Base-by-base conservation (phyloP, 495 filamentous ascomycete genomes). In the Gamarada debralockiae region DNA sequence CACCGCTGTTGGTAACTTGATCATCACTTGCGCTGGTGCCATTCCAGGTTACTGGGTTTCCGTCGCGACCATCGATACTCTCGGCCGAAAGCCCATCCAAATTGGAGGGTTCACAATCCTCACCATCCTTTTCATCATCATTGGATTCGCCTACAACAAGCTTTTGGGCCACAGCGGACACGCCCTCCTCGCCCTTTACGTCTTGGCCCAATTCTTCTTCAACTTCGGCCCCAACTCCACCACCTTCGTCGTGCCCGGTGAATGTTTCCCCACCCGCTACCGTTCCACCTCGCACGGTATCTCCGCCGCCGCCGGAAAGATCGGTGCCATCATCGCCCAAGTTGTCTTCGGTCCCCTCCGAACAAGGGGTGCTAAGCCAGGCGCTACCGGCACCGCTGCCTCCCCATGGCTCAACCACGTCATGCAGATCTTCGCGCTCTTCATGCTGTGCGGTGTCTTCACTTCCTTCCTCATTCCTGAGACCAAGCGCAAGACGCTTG, bases 221-320 rank as follows among this genome's bases (percentile, higher is more conserved):
- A 92, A 92, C 72, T 91, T 79, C 63, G 85, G 71, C 2, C 90
- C 90, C 44, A 96, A 95, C 68, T 80, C 86, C 20, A 92, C 89
- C 3, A 95, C 90, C 17, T 95, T 95, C 78, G 87, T 96, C 59
- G 86, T 96, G 1, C 90, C 90, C 10, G 89, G 87, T n/a, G 91
- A 96, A 61, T 84, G 85, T 53, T 96, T 92, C 77, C 91, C 91
- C 0, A 95, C 91, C 1, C 81, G 86, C 33, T 93, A 92, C 70
- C 78, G 91, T 7, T 89, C 82, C 24, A 90, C 87, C 27, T 89
- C 84, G 31, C 89, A 95, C 70, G 91, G 91, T 48, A 81, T 96
- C 67, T 90, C 85, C 3, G 91, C 90, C 22, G 91, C 87, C 0
- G 75, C 83, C 2, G 91, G 91, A 33, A 96, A 96, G 66, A 62